Evolutionary conservation across 2,329 filamentous ascomycete species (phyloP), one percentile per base, ranked within the genome.

Genomic region (Alternaria atra): DNA sequence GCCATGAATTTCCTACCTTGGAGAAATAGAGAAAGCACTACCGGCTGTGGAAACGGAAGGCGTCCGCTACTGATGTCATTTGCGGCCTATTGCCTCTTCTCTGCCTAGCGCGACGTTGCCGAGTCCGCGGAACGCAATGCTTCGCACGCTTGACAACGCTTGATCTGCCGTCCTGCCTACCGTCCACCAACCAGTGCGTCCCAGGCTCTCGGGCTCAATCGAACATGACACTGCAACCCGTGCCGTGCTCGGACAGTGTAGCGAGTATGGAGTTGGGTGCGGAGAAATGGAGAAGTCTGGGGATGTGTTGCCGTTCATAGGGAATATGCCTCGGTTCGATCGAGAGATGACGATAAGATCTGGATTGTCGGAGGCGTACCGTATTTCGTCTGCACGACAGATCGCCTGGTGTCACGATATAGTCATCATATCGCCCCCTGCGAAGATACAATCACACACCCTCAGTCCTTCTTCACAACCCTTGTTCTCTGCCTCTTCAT

Each of bases 221-320:
- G 29, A 10, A 27, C 2, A 30, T 32, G 15, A 25, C 15, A 5
- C 20, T 7, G 8, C 35, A 27, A 30, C 37, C 27, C 46, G 37
- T 35, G 10, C 37, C n/a, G 15, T 20, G 20, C 17, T n/a, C 15
- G 17, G 29, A 32, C 17, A 23, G 32, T 25, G 29, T 15, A 35
- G 52, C 39, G 12, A 17, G 37, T 44, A 13, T 25, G 40, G 52
- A 34, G 39, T 29, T 15, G 5, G 3, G 35, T 54, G 52, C 52
- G 52, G 52, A 54, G 55, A 58, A 58, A 40, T 5, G 52, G 52
- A 54, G 55, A 58, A 58, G 32, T 5, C 30, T 61, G 46, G 61
- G 58, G 58, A 54, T 42, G 15, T 34, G 1, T 13, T 13, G 30
- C 30, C 25, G 20, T 51, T 39, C 27, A 32, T n/a, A 42, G 35